These are phyloP conservation scores for Lasiosphaeriaceae sp. DNA, from an alignment of 495 filamentous ascomycete genomes.

Conservation along the genomic window DNA sequence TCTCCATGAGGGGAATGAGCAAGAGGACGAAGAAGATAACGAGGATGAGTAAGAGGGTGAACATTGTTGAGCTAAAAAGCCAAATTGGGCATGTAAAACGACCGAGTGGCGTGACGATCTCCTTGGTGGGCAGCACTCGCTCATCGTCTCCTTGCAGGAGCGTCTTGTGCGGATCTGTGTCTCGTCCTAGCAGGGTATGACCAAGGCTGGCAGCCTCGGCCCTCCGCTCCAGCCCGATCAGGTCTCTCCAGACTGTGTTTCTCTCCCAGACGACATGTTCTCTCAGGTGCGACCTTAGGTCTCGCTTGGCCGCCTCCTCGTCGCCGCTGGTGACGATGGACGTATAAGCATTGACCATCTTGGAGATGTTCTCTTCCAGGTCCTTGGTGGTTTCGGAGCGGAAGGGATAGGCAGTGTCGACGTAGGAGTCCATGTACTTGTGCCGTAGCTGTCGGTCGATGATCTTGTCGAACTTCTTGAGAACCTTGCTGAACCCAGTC, in stretches of 20 bases:
- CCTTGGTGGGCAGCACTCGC: conserved; percentile 47
- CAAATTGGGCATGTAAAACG: conserved; percentile 70
- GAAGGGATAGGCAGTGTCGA: conserved; percentile 76
- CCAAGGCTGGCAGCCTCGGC: conserved; percentile 94
- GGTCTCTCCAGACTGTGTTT: conserved; percentile 98
- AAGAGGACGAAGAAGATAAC: conserved; percentile 70
- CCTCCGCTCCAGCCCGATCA: conserved; percentile 97
- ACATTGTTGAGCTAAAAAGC: conserved; percentile 78
- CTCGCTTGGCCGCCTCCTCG: conserved; percentile 65
- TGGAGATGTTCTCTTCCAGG: conserved; percentile 64
- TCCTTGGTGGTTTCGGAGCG: conserved; percentile 60
- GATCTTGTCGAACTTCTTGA: conserved; percentile 99
- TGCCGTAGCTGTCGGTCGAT: conserved; percentile 72
- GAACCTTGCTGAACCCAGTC: conserved; percentile 90
- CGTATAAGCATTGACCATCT: conserved; percentile 77
- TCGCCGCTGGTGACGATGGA: conserved; percentile 78
- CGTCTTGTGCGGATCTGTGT: conserved; percentile 62
- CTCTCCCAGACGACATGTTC: conserved; percentile 99
- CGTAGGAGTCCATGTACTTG: conserved; percentile 67
- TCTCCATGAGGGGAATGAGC: conserved; percentile 70
- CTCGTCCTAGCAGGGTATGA: conserved; percentile 72
- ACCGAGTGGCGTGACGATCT: conserved; percentile 78
- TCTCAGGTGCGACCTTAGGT: conserved; percentile 84
- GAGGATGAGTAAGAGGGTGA: conserved; percentile 67
- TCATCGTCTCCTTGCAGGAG: conserved; percentile 80